These are phyloP conservation scores for Solanum hybrid DNA, from an alignment of 305 asterid species.

Conservation along the genomic window DNA sequence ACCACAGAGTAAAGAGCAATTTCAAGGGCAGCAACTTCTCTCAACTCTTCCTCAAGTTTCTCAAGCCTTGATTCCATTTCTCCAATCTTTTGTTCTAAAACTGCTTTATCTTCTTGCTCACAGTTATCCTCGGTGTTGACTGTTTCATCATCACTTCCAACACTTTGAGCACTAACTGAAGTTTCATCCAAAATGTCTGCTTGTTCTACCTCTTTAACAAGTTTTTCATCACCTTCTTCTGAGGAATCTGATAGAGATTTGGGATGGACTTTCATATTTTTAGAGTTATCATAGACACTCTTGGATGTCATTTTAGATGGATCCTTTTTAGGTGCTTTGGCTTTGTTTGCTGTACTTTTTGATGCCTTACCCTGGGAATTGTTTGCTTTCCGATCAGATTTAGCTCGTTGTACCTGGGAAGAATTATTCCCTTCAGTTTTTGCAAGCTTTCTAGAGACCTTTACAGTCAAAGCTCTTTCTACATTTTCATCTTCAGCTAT, in stretches of 20 bases:
- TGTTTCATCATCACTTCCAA: constrained; percentile 44
- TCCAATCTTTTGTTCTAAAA: constrained; percentile 41
- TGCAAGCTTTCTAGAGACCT: constrained; percentile 16
- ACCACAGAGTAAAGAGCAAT: constrained; percentile 79
- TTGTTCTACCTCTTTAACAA: constrained; percentile 34
- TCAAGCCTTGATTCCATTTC: constrained; percentile 78
- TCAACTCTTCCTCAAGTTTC: constrained; percentile 73
- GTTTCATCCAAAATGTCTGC: constrained; percentile 35
- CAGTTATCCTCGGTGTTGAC: constrained; percentile 25
- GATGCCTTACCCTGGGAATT: constrained; percentile 19
- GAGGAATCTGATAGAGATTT: constrained; percentile 48
- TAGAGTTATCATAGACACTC: constrained; percentile 32
- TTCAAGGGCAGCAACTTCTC: constrained; percentile 96
- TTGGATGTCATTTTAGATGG: constrained; percentile 23
- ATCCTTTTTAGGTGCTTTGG: constrained; percentile 24
- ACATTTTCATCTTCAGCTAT: constrained; percentile 51
- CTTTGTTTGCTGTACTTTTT: constrained; percentile 31
- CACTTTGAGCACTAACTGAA: constrained; percentile 30
- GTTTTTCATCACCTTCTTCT: constrained; percentile 36
- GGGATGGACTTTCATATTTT: constrained; percentile 57
- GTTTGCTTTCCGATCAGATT: constrained; percentile 29
- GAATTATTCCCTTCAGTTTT: constrained; percentile 23
- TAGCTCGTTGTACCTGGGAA: constrained; percentile 26
- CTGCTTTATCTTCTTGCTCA: constrained; percentile 28
- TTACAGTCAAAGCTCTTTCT: constrained; percentile 21